Evolutionary conservation across 371 early-diverging fungal genomes (phyloP).

Genomic region (Saksenaea oblongispora): DNA sequence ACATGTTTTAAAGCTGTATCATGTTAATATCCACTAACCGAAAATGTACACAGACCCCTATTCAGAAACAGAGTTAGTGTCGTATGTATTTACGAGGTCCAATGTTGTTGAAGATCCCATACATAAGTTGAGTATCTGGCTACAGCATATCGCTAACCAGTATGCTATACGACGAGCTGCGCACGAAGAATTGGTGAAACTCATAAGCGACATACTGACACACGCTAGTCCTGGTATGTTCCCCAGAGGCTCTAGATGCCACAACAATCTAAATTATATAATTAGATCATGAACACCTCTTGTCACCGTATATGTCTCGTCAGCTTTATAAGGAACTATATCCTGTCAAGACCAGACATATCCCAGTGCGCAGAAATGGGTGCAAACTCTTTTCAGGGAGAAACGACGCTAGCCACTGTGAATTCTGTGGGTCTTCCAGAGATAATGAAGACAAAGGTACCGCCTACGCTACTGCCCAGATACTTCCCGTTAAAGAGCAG

Average conservation of each 20-base stretch:
- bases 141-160: not conserved
- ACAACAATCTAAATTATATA: not conserved
- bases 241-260: not conserved
- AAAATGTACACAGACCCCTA: too few species aligned
- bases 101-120: not conserved
- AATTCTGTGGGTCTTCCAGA: not conserved
- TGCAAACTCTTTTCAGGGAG: not conserved
- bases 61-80: too few species aligned
- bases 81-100: too few species aligned
- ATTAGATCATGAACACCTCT: not conserved
- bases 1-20: too few species aligned
- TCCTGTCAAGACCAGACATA: not conserved
- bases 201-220: not conserved
- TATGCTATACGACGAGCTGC: not conserved
- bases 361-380: not conserved
- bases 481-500: not conserved
- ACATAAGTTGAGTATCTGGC: not conserved
- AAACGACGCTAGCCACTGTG: not conserved
- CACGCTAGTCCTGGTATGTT: not conserved
- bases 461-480: not conserved
- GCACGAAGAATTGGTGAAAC: not conserved
- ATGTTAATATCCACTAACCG: too few species aligned
- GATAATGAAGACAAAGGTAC: not conserved
- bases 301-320: not conserved
- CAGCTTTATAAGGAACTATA: not conserved